Percentiles rank a stretch among this genome's conserved stretches.
These are phyloP conservation scores for Glycine tomentella DNA, from an alignment of 306 rosid species.

Conservation along the genomic window DNA sequence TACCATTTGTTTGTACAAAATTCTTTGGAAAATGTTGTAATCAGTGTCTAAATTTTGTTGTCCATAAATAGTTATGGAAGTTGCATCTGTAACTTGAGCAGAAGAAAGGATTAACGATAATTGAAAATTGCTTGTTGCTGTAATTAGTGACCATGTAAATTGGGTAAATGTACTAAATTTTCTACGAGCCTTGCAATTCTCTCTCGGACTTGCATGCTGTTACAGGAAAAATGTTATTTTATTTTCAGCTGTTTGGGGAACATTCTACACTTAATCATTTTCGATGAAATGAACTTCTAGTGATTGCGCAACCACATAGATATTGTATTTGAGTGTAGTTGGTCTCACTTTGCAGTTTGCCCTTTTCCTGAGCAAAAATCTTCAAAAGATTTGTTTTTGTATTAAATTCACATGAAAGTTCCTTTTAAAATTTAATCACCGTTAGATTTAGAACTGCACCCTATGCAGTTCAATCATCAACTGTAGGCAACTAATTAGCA, in stretches of 20 bases:
- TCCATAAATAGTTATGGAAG: constrained; percentile 43
- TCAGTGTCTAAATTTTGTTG: constrained; percentile 58
- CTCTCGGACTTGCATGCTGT: not conserved
- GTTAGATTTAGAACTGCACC: no score
- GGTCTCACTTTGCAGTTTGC: not conserved
- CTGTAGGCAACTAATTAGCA: not conserved
- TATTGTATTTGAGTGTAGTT: not conserved
- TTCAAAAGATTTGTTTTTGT: no score
- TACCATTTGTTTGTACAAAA: constrained; percentile 71
- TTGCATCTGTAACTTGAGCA: constrained; percentile 50
- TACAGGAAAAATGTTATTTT: not conserved
- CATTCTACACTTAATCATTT: not conserved
- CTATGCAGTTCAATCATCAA: no score
- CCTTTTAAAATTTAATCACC: no score
- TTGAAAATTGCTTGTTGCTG: constrained; percentile 39
- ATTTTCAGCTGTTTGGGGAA: not conserved
- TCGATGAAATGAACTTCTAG: not conserved
- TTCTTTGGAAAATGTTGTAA: constrained; percentile 67
- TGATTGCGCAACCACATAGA: not conserved
- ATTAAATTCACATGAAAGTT: not conserved
- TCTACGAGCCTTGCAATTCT: constrained; percentile 4
- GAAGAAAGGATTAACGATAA: constrained; percentile 47
- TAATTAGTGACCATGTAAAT: constrained; percentile 37
- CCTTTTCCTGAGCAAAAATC: no score
- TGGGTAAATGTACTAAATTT: constrained; percentile 1